These are phyloP conservation scores for Xylogone sp. DNA, from an alignment of 2,329 filamentous ascomycete species.

Conservation along the genomic window DNA sequence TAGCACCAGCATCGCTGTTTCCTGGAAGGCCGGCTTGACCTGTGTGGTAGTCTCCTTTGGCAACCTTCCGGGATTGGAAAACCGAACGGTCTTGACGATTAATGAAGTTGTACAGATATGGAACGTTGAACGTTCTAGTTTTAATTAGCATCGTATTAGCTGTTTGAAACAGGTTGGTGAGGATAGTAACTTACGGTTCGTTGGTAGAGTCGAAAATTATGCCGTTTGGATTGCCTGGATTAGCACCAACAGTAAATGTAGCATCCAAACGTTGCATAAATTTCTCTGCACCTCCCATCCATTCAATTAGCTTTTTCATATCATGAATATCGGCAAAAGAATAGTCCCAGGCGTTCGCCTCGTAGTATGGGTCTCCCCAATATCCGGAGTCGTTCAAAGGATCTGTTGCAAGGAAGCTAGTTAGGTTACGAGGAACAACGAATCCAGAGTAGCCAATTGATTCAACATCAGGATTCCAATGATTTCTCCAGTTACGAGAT, in stretches of 20 bases:
- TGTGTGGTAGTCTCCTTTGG: slow-evolving; percentile 55
- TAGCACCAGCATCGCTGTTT: slow-evolving; percentile 68
- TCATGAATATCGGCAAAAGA: slow-evolving; percentile 52
- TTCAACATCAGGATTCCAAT: slow-evolving; percentile 59
- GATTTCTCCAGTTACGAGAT: slow-evolving; percentile 67
- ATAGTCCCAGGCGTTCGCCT: slow-evolving; percentile 50
- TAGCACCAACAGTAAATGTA: slow-evolving; percentile 43
- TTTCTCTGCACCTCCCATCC: slow-evolving; percentile 41
- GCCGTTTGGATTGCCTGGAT: slow-evolving; percentile 38
- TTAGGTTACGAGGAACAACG: slow-evolving; percentile 54
- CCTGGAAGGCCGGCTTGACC: slow-evolving; percentile 58
- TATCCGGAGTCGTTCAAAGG: slow-evolving; percentile 42
- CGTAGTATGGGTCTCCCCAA: slow-evolving; percentile 49
- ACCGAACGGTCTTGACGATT: slow-evolving; percentile 60
- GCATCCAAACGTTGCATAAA: slow-evolving; percentile 49
- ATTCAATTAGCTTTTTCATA: slow-evolving; percentile 41
- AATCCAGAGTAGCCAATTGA: slow-evolving; percentile 63
- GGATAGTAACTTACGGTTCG: slow-evolving; percentile 16
- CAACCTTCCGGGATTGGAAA: slow-evolving; percentile 52
- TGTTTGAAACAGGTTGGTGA: background rate
- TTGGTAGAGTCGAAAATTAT: slow-evolving; percentile 56
- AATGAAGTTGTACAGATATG: slow-evolving; percentile 67
- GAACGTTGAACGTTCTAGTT: slow-evolving; percentile 49
- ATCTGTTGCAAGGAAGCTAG: slow-evolving; percentile 42
- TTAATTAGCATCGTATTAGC: slow-evolving; percentile 2